Conservation (phyloP, 1,284 basidiomycete species). For the Mycosarcoma mackinlayi region DNA sequence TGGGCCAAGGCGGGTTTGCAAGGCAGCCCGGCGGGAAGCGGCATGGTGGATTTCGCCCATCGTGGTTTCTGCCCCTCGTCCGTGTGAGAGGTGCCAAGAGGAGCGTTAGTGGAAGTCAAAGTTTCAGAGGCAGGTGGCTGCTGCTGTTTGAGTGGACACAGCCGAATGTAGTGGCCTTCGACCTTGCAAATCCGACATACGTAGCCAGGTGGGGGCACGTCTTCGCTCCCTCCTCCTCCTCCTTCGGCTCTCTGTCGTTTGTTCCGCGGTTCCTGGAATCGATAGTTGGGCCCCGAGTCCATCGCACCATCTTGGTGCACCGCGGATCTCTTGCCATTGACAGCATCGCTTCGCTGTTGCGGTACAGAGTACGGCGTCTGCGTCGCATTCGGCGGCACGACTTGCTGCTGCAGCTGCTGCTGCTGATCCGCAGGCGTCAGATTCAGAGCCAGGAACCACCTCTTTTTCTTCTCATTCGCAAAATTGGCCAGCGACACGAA, state of each 20-base stretch:
- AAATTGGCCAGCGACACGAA: constrained; percentile 61
- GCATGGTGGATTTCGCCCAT: constrained; percentile 13
- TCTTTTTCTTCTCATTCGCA: constrained; percentile 55
- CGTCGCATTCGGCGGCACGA: constrained; percentile 33
- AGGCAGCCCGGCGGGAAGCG: constrained; percentile 32
- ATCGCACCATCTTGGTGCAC: not conserved
- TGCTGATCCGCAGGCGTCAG: constrained; percentile 36
- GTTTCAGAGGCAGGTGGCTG: not conserved
- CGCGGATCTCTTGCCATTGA: constrained; percentile 6
- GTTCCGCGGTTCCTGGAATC: constrained; percentile 20
- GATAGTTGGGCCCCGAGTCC: constrained; percentile 34
- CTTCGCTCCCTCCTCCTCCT: constrained; percentile 9
- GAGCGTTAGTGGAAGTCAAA: not conserved
- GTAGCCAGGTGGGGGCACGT: constrained; percentile 50
- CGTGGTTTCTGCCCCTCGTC: not conserved
- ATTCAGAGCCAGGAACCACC: constrained; percentile 66
- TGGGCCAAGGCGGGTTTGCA: constrained; percentile 20
- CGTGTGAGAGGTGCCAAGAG: not conserved
- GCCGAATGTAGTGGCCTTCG: constrained; percentile 50
- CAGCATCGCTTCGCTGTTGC: not conserved
- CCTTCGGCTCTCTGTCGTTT: constrained; percentile 16
- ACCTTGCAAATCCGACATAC: constrained; percentile 51
- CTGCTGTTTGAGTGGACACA: constrained; percentile 34
- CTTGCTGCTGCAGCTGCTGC: constrained; percentile 1
- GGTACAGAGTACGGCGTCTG: constrained; percentile 33